Conservation (phyloP, 176 grass and related monocot genomes). For the Metroxylon sagu region DNA sequence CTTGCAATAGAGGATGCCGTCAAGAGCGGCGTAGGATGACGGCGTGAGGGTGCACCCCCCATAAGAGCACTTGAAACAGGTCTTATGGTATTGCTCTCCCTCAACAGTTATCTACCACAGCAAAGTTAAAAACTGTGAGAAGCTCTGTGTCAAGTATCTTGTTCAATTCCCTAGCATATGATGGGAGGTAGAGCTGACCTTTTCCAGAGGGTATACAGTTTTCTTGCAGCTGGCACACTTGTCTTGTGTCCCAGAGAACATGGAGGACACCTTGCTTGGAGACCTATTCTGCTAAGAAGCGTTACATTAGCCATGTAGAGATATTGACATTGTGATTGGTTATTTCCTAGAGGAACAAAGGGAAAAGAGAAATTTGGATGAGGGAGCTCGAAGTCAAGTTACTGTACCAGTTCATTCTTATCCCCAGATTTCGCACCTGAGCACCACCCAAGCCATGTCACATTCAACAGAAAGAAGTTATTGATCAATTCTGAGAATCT, state of each 20-base stretch:
- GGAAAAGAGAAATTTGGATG: slow-evolving; percentile 8
- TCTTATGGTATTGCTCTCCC: slow-evolving; percentile 81
- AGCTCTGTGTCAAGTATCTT: too few species aligned
- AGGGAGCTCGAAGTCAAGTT: neutral
- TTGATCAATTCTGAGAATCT: slow-evolving; percentile 4
- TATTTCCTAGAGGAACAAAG: slow-evolving; percentile 7
- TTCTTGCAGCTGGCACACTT: slow-evolving; percentile 78
- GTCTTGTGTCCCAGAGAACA: slow-evolving; percentile 84
- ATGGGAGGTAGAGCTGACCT: slow-evolving; percentile 28
- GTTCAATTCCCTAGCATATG: too few species aligned
- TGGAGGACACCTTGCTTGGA: slow-evolving; percentile 75
- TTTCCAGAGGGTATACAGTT: slow-evolving; percentile 92
- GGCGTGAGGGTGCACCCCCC: slow-evolving; percentile 77
- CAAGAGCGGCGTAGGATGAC: slow-evolving; percentile 84
- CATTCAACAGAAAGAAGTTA: neutral
- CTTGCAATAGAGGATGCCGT: slow-evolving; percentile 94
- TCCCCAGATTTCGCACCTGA: slow-evolving; percentile 55
- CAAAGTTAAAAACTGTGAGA: too few species aligned
- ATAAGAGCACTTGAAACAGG: slow-evolving; percentile 82
- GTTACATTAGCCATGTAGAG: neutral
- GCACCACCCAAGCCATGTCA: neutral
- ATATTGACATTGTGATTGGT: neutral
- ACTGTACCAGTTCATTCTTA: slow-evolving; percentile 51
- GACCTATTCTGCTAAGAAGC: slow-evolving; percentile 40
- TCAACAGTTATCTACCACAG: slow-evolving; percentile 59